These are phyloP conservation scores for Hirschfeldia incana DNA, from an alignment of 345 rosid species.

Conservation along the genomic window DNA sequence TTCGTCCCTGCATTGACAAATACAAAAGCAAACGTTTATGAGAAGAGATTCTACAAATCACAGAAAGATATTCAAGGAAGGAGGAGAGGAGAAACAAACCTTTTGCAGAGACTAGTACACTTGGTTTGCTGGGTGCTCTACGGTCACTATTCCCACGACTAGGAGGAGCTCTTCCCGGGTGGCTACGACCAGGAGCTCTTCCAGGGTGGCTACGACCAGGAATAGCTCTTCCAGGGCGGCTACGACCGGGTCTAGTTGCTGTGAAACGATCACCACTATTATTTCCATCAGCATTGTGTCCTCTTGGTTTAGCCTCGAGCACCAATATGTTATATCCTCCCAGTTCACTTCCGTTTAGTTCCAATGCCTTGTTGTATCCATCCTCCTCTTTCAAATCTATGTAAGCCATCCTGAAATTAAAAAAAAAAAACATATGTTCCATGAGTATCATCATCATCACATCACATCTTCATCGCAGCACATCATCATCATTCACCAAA, in stretches of 20 bases:
- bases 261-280: not conserved
- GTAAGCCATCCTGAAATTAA: constrained; percentile 60
- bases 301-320: constrained; percentile 61
- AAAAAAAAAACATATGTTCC: not conserved
- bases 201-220: not conserved
- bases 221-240: not conserved
- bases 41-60: not conserved
- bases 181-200: not conserved
- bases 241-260: not conserved
- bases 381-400: constrained; percentile 56
- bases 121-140: constrained; percentile 49
- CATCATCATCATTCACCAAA: not conserved
- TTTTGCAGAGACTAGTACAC: constrained; percentile 26
- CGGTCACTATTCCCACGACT: not conserved
- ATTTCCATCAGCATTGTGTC: constrained; percentile 29
- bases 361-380: constrained; percentile 56
- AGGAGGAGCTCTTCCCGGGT: not conserved
- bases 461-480: not conserved
- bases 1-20: constrained; percentile 41
- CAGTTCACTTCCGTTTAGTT: constrained; percentile 54
- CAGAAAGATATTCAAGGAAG: not conserved
- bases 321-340: constrained; percentile 49
- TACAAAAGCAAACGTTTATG: constrained; percentile 6
- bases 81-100: constrained; percentile 25
- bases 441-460: not conserved